Evolutionary conservation across 495 filamentous ascomycete species (phyloP), one percentile per base, ranked within the genome.

Genomic region (Annulohypoxylon stygium): DNA sequence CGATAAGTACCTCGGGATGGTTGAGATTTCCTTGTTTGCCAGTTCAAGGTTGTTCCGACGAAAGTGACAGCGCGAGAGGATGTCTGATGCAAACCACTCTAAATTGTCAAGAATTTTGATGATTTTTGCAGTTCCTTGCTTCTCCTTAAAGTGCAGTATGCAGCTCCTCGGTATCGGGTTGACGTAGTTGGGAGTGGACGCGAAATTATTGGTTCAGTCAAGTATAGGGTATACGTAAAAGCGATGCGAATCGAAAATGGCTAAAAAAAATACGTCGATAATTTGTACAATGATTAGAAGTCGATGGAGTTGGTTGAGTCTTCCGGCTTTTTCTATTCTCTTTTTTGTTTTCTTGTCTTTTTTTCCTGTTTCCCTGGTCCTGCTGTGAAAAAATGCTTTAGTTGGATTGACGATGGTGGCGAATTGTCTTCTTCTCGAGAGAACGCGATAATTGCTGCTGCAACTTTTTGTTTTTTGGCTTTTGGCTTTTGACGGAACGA

Each of bases 391-490:
- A 74, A 63, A 67, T 74, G 59, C 67, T 60, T 60, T 50, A 41
- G 20, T 48, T 12, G 58, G 51, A 47, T 47, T 64, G 62, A 37
- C 59, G 71, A 69, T 65, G 71, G 63, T 69, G 72, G 59, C 58
- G 34, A 65, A 70, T 75, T 75, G 72, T 75, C 72, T 65, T 70
- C 65, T 71, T 65, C 68, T 70, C 61, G 68, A 66, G 70, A 70
- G 69, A 76, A 70, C 65, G 65, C 65, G 68, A 73, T 30, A 6
- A 30, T 30, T 43, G 39, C 39, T 67, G 71, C 70, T 70, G 51
- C 58, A 57, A 61, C 58, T 61, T 62, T 23, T 9, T 55, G 53
- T 71, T 69, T 75, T 66, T 70, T 30, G 58, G 25, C 47, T 75
- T 66, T 70, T 30, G 58, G 25, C 47, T 73, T 69, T 68, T 57